A percentile compares a stretch with the other conserved stretches of the same genome.
These are phyloP conservation scores for Leccinum fuscescens DNA, from an alignment of 1,284 basidiomycete species.

Conservation along the genomic window DNA sequence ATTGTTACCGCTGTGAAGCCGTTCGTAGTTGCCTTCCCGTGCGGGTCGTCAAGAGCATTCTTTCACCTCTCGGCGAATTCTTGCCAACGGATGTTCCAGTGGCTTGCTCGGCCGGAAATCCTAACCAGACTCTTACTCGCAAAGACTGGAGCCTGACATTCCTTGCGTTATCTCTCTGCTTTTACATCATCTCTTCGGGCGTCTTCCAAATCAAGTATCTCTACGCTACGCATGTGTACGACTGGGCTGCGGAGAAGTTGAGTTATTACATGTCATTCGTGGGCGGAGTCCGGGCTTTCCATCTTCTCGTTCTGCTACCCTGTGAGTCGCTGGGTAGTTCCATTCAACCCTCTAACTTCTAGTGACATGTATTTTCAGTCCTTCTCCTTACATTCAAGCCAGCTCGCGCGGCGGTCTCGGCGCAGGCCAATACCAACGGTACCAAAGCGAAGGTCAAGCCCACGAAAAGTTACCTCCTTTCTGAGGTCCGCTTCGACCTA, in stretches of 20 bases:
- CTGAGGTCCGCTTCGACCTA: constrained; percentile 71
- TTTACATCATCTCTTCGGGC: constrained; percentile 49
- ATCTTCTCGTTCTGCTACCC: constrained; percentile 57
- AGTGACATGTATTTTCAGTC: constrained; percentile 33
- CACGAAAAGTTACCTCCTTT: constrained; percentile 49
- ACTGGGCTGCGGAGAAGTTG: constrained; percentile 58
- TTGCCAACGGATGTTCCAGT: constrained; percentile 44
- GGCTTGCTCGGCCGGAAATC: constrained; percentile 18
- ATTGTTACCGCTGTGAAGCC: constrained; percentile 5
- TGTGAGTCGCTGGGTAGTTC: constrained; percentile 36
- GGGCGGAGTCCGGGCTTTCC: constrained; percentile 47
- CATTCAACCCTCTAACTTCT: background rate
- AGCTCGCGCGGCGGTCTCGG: constrained; percentile 25
- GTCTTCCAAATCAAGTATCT: constrained; percentile 60
- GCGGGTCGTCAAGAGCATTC: constrained; percentile 33
- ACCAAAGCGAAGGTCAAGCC: constrained; percentile 42
- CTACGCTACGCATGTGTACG: constrained; percentile 54
- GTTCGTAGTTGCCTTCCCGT: constrained; percentile 12
- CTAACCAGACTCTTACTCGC: constrained; percentile 19
- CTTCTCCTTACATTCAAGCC: constrained; percentile 49
- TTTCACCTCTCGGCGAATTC: constrained; percentile 56
- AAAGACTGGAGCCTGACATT: constrained; percentile 61
- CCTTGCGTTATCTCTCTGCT: constrained; percentile 47
- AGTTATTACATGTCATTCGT: constrained; percentile 64
- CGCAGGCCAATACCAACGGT: constrained; percentile 13